Evolutionary conservation across 2,329 filamentous ascomycete genomes (phyloP), one percentile per base, ranked within the genome.

Genomic region (Elsinoe perseae): DNA sequence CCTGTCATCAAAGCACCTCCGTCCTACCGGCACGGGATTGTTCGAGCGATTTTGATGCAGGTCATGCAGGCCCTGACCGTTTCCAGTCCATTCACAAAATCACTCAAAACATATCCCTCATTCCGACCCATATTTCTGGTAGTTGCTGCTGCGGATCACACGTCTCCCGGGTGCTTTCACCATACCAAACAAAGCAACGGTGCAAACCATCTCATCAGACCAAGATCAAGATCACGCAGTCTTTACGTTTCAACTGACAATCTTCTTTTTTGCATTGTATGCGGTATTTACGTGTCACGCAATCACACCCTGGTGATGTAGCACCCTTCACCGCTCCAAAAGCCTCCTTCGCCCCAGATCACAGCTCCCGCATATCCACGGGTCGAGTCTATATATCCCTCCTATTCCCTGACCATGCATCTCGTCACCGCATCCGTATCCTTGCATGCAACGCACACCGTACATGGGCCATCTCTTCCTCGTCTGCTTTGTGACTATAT

Each of bases 31-130:
- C 36, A n/a, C 48, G 48, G 6, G 6, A n/a, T 5, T 30, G 46
- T 27, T 32, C 46, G 23, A 30, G 46, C 42, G 21, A 6, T 36
- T 18, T 7, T 8, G 18, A 23, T 43, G 23, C 44, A 34, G 48
- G 30, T 52, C 30, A 52, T 20, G 48, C 48, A 34, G 28, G 30
- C 9, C 28, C 27, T 52, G 28, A 27, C 28, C 48, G 48, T 52
- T 52, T 52, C n/a, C 36, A 30, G 48, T 16, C 7, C 9, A 18
- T 5, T 28, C 23, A 10, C 43, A 50, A 50, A 50, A 50, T 50
- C 44, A 30, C 25, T 50, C 44, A 50, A 50, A 30, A 50, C 44
- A 50, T 50, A 18, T 50, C 44, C 25, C 44, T 50, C 44, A 48
- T 23, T 14, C 23, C n/a, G 23, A 9, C 25, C 43, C 23, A 12